Evolutionary conservation across 2,329 filamentous ascomycete species (phyloP).

Genomic region (Cordyceps tenuipes): DNA sequence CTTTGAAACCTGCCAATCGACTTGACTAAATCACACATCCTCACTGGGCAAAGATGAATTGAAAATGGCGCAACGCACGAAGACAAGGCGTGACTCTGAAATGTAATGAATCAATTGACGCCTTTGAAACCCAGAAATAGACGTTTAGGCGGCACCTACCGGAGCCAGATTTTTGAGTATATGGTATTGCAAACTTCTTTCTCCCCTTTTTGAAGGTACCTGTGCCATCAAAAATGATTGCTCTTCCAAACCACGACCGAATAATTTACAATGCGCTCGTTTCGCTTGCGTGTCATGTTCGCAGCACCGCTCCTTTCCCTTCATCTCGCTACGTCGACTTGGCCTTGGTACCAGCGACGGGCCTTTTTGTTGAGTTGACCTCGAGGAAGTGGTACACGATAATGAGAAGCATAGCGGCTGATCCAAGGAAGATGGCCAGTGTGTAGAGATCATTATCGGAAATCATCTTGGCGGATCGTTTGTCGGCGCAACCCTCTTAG

Average conservation of each 20-base stretch:
- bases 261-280: conserved; percentile 8
- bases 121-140: neutral
- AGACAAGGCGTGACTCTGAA: neutral
- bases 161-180: neutral
- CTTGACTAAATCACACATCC: neutral
- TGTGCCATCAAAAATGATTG: neutral
- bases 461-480: conserved; percentile 62
- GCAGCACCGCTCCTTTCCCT: neutral
- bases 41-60: neutral
- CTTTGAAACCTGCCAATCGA: neutral
- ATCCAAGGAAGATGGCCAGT: conserved; percentile 88
- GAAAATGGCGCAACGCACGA: neutral
- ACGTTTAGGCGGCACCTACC: neutral
- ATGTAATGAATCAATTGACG: neutral
- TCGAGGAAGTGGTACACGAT: conserved; percentile 95
- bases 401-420: conserved; percentile 82
- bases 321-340: conserved; percentile 1
- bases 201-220: neutral
- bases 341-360: conserved; percentile 16
- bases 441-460: conserved; percentile 86
- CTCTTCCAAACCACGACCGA: neutral
- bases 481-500: conserved; percentile 12
- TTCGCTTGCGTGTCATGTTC: neutral
- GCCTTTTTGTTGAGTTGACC: conserved; percentile 49
- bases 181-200: neutral